Base-by-base conservation (phyloP, 2,329 filamentous ascomycete genomes). In the Microsporum canis region DNA sequence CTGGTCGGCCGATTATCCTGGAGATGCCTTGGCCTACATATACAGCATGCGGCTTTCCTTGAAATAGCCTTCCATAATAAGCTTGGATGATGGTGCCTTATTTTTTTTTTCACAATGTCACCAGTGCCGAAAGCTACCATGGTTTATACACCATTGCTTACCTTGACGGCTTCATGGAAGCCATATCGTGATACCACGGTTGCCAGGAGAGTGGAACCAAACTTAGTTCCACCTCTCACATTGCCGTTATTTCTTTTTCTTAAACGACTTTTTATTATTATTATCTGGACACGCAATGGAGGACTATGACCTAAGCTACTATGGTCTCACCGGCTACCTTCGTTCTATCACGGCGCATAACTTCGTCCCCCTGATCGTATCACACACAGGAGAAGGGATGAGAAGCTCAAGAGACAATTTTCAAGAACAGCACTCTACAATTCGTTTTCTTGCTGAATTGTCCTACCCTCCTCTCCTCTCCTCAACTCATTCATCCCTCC, bases 111-210 rank as follows among this genome's bases (percentile, higher is more conserved):
- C 23, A 34, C 12, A n/a, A 34, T 55, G 12, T 7, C 23, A 17
- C 49, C 49, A 36, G 12, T 55, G 49, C 33, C 49, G 49, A 55
- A 55, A 55, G 14, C 17, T 55, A 55, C 49, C 49, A 55, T 36
- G 31, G 31, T 55, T 36, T 17, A n/a, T 55, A 14, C 49, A 23
- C 31, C 33, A 55, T 31, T 33, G 29, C 49, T 36, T n/a, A 31
- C 33, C 33, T 55, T 55, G 49, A 55, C 49, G 49, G 33, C 49
- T 34, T 55, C 49, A 55, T 55, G 49, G 49, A 55, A 55, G 49
- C 49, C 49, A 55, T 55, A 55, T 31, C 33, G 49, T 36, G 49
- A 55, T 36, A n/a, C 33, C 49, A 34, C 12, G 3, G 49, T 55
- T 55, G 49, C 49, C 49, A 55, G 33, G 33, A 55, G 49, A 55